Conservation (phyloP, 495 filamentous ascomycete species). For the Aspergillus sparsus region DNA sequence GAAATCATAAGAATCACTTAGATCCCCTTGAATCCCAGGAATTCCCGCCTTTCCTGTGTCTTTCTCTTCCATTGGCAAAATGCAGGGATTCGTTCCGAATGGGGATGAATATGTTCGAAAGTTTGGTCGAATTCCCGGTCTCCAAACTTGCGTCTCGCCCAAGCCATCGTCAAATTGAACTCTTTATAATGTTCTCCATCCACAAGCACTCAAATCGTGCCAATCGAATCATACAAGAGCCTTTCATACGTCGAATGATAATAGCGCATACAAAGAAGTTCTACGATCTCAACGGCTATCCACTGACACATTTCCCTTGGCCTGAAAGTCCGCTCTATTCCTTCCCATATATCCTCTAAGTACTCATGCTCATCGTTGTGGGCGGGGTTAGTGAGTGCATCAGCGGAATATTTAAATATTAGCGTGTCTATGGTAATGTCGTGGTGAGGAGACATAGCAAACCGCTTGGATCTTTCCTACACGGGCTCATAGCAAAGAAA, state of each 20-base stretch:
- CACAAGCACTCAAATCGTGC: conserved; percentile 17
- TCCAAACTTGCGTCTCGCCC: not conserved
- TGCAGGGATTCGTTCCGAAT: not conserved
- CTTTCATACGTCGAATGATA: conserved; percentile 7
- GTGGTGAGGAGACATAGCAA: not conserved
- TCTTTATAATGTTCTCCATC: not conserved
- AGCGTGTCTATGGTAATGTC: conserved; percentile 5
- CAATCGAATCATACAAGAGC: conserved; percentile 22
- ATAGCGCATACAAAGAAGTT: conserved; percentile 1
- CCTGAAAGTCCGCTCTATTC: not conserved
- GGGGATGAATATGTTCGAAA: too few relatives aligned
- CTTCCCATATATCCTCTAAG: too few relatives aligned
- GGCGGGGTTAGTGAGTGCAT: not conserved
- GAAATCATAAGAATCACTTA: too few relatives aligned
- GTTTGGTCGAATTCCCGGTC: not conserved
- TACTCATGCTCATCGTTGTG: not conserved
- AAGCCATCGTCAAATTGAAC: not conserved
- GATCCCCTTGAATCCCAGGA: conserved; percentile 10
- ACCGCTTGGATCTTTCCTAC: not conserved
- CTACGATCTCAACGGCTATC: not conserved
- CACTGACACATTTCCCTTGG: not conserved
- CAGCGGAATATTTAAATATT: not conserved
- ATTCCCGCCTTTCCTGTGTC: conserved; percentile 10
- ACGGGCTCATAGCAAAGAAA: conserved; percentile 27
- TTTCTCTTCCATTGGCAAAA: conserved; percentile 20